A percentile compares a stretch with the other conserved stretches of the same genome.
These are phyloP conservation scores for Isatis tinctoria DNA, from an alignment of 345 rosid species.

Conservation along the genomic window DNA sequence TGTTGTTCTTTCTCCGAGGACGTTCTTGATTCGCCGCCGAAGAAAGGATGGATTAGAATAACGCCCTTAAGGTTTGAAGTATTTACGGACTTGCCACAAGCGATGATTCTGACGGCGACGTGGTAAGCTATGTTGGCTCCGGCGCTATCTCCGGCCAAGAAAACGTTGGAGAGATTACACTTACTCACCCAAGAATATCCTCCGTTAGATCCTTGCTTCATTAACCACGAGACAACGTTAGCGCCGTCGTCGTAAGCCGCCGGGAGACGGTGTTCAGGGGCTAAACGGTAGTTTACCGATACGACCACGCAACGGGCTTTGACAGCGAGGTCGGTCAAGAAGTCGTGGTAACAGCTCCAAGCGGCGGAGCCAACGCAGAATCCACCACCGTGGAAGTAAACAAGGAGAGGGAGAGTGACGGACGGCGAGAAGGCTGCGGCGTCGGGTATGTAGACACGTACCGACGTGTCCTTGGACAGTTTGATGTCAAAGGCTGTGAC, in stretches of 20 bases:
- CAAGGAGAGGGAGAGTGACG: slow-evolving; percentile 48
- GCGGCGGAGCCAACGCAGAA: slow-evolving; percentile 65
- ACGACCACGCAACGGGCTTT: slow-evolving; percentile 44
- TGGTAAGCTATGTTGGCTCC: slow-evolving; percentile 66
- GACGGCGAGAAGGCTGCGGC: slow-evolving; percentile 9
- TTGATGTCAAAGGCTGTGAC: slow-evolving; percentile 32
- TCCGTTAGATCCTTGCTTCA: slow-evolving; percentile 39
- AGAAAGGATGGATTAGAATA: slow-evolving; percentile 62
- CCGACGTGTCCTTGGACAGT: slow-evolving; percentile 33
- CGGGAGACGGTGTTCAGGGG: slow-evolving; percentile 66
- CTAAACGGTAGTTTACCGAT: slow-evolving; percentile 52
- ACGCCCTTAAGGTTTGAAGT: slow-evolving; percentile 41
- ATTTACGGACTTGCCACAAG: slow-evolving; percentile 7
- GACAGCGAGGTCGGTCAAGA: slow-evolving; percentile 46
- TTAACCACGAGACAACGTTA: slow-evolving; percentile 52
- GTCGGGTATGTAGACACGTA: slow-evolving; percentile 39
- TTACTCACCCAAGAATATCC: slow-evolving; percentile 45
- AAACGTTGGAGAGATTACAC: slow-evolving; percentile 45
- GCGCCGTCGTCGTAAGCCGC: slow-evolving; percentile 65
- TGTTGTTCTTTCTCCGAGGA: slow-evolving; percentile 48
- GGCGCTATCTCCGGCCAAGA: slow-evolving; percentile 69
- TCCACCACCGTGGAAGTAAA: slow-evolving; percentile 78
- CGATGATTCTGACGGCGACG: slow-evolving; percentile 37
- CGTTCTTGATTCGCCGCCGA: slow-evolving; percentile 61
- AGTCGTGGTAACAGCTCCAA: slow-evolving; percentile 65